Evolutionary conservation across 768 basidiomycete species (phyloP), one percentile per base, ranked within the genome.

Genomic region (Leccinum boreale): DNA sequence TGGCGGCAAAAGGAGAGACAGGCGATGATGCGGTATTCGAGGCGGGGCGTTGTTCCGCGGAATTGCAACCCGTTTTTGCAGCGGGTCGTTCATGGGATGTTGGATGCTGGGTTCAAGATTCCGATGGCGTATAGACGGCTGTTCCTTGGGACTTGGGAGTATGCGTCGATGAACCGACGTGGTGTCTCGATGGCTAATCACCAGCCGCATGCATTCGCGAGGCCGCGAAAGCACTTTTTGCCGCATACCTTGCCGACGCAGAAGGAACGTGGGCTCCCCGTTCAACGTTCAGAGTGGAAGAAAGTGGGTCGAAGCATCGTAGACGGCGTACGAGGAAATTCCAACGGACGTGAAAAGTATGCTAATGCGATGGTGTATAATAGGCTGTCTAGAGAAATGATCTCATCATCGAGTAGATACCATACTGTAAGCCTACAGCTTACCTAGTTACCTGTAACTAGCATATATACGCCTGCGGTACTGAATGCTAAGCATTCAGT

Each of bases 111-210:
- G 2, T 78, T 68, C 53, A 52, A 71, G 12, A 49, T 83, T 4
- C 82, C 81, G 9, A 52, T 65, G 14, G 78, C 73, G 3, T 73
- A 77, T 61, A 71, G 68, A 23, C 67, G 73, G 54, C 45, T 81
- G 53, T 76, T 81, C 57, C 66, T 77, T 26, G 78, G 77, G 19
- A 71, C 68, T 19, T 62, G 70, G 70, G 15, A 66, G 46, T 59
- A 67, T 35, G 53, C 58, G 39, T 65, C 65, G 11, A 57, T 65
- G 61, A 57, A 59, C 48, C 61, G 53, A 28, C 55, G 52, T 11
- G 49, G 67, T 3, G 50, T 48, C 1, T 35, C 57, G 3, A 10
- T 26, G 10, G 52, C 52, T 50, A 67, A 75, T 35, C 53, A 57
- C 23, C 69, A 74, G 21, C 72, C 72, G 3, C 50, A 65, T n/a